Base-by-base conservation (phyloP, 2,329 filamentous ascomycete genomes). In the Ascochyta clinopodiicola region DNA sequence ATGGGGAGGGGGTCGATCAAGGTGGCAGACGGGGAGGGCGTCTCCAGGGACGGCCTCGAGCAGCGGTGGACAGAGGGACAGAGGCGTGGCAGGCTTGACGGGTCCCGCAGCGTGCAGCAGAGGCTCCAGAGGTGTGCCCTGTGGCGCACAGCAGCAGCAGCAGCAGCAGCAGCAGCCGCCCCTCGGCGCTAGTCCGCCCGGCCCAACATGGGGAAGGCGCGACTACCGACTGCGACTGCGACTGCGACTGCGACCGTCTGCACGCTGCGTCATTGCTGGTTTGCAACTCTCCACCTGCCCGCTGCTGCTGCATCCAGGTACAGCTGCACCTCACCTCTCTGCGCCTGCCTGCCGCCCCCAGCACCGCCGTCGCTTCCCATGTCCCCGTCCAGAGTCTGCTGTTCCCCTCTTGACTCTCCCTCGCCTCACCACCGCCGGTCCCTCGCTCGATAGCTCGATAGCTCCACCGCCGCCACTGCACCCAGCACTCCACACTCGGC, bases 121-220 rank as follows among this genome's bases (percentile, higher is more conserved):
- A 60, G 46, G 51, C 22, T 24, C 22, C 17, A 17, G 17, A 24
- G 22, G 6, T 4, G 4, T 48, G 48, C 51, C 38, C 32, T 50
- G 45, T 55, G 44, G 51, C 45, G 51, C 39, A 50, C 36, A 39
- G 12, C 39, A 36, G 35, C 17, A 17, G 17, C 17, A 17, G 17
- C 36, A 39, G 12, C 39, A 36, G 35, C 17, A 17, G 17, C 17
- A 17, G 17, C 17, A 17, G 17, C 17, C 17, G 17, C 55, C 50
- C 57, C 58, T 61, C 56, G 60, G 59, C 63, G 61, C 62, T 61
- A 61, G 62, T 60, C 39, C 17, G 39, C 8, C 40, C 34, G 35
- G 35, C 48, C 24, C 25, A 31, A 43, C 47, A 37, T 43, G 58
- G 49, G 36, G 27, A 46, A 46, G 34, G 32, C 47, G 59, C 55